phyloP scores from a whole-genome alignment of 495 filamentous ascomycete genomes.

The Saxispiralis lemnorum region DNA sequence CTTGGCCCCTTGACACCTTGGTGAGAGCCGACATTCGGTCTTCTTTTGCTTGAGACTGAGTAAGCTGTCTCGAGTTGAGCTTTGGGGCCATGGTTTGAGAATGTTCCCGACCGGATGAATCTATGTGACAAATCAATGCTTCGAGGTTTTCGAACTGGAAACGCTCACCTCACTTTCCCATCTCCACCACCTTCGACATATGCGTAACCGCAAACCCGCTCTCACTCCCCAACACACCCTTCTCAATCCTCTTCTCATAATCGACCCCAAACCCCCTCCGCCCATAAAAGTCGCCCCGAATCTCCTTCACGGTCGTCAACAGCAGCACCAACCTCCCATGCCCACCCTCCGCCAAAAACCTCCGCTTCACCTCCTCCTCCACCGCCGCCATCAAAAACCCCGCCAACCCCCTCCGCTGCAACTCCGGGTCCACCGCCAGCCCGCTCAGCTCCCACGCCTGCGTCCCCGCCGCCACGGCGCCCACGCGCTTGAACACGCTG shows the following conservation, averaged over 20 bases:
- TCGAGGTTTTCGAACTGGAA: too few relatives aligned
- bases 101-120: too few relatives aligned
- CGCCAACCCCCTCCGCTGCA: conserved; percentile 6
- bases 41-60: too few relatives aligned
- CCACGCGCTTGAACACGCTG: conserved; percentile 2
- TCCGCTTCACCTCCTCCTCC: conserved; percentile 6
- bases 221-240: conserved; percentile 5
- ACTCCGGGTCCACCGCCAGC: conserved; percentile 4
- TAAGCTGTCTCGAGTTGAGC: too few relatives aligned
- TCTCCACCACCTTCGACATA: conserved; percentile 1
- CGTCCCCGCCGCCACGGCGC: neutral
- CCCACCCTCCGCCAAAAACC: neutral
- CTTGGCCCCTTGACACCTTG: too few relatives aligned
- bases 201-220: conserved; percentile 10
- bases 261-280: conserved; percentile 5
- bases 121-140: too few relatives aligned
- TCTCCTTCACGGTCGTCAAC: conserved; percentile 11
- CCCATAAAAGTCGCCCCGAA: conserved; percentile 5
- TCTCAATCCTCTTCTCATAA: conserved; percentile 8
- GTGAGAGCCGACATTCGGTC: too few relatives aligned
- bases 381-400: conserved; percentile 6
- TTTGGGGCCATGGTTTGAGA: too few relatives aligned
- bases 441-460: conserved; percentile 12
- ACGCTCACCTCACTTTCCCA: neutral
- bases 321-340: neutral